Evolutionary conservation across 371 early-diverging fungal genomes (phyloP), one percentile per base, ranked within the genome.

Genomic region (Gilbertella persicaria): DNA sequence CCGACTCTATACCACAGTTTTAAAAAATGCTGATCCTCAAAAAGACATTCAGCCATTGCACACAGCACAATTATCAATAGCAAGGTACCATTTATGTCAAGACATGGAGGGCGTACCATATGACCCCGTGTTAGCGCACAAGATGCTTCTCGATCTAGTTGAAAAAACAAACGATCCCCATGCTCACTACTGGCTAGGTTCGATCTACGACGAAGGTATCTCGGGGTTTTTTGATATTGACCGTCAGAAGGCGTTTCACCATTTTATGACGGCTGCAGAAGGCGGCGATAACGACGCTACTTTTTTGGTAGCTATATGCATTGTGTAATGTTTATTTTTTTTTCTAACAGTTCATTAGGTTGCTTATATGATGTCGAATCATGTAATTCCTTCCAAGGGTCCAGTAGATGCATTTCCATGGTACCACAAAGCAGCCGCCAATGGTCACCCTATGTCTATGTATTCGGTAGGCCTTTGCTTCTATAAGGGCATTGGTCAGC

Each of bases 371-470:
- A 66, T 78, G 49, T 67, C 76, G 2, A 70, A 84, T 45, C 80
- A 85, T 13, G 50, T 55, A 21, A 82, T 85, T 13, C 79, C 78
- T 17, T 29, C 46, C 0, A 68, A 71, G 30, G 73, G 84, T 45
- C 71, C 63, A 8, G 26, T 30, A 26, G 69, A 69, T 45, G 85
- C 87, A 4, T 69, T 79, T 50, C 58, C 74, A 13, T 86, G 82
- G 83, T 84, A 80, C 47, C 53, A 57, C 36, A 78, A 79, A 38
- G 79, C 85, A 19, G 85, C 80, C 12, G 60, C 60, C 0, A 67
- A 75, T 29, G 75, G 80, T 3, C 66, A 82, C 56, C 52, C 67
- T 5, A 60, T 56, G 29, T 77, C 84, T 3, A 65, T 66, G 45
- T 59, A 69, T 39, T 65, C 65, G 10, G 55, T 84, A 7, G 80